Percentiles rank a stretch among this genome's conserved stretches.
These are phyloP conservation scores for Monilinia vaccinii-corymbosi DNA, from an alignment of 2,329 filamentous ascomycete genomes.

Conservation along the genomic window DNA sequence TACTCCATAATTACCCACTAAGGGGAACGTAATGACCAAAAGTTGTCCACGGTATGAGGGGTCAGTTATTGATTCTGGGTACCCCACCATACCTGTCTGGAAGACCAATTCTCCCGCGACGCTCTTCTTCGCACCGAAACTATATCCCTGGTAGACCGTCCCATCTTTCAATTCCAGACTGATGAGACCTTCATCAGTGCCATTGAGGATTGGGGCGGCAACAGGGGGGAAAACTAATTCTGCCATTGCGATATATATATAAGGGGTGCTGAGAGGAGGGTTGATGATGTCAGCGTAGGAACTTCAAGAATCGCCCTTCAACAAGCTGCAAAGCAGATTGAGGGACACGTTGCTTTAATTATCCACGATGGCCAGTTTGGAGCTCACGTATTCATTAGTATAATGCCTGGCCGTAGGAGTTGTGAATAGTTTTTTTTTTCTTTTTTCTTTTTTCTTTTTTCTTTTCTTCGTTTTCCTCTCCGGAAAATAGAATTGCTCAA, in stretches of 20 bases:
- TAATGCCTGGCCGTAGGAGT: not conserved
- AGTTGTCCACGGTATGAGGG: constrained; percentile 89
- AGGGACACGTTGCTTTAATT: constrained; percentile 8
- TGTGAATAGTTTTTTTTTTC: not conserved
- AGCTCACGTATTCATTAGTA: not conserved
- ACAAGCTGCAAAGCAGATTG: constrained; percentile 17
- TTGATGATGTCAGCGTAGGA: not conserved
- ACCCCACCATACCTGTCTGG: constrained; percentile 98
- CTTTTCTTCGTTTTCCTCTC: not conserved
- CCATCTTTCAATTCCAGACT: constrained; percentile 92
- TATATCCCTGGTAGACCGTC: constrained; percentile 83
- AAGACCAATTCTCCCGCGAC: constrained; percentile 96
- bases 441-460: not conserved
- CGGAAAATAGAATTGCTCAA: not conserved
- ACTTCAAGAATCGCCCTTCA: constrained; percentile 10
- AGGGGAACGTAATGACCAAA: constrained; percentile 88
- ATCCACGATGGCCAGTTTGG: constrained; percentile 8
- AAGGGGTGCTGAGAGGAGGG: not conserved
- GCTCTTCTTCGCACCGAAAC: constrained; percentile 92
- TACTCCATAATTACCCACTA: constrained; percentile 96
- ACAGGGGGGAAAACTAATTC: constrained; percentile 19
- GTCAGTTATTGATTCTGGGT: constrained; percentile 86
- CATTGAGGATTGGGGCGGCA: constrained; percentile 18
- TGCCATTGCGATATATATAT: constrained; percentile 12
- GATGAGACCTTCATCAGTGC: constrained; percentile 52